Evolutionary conservation across 805 yeast genomes (phyloP).

Genomic region (Cephaloascus albidus): DNA sequence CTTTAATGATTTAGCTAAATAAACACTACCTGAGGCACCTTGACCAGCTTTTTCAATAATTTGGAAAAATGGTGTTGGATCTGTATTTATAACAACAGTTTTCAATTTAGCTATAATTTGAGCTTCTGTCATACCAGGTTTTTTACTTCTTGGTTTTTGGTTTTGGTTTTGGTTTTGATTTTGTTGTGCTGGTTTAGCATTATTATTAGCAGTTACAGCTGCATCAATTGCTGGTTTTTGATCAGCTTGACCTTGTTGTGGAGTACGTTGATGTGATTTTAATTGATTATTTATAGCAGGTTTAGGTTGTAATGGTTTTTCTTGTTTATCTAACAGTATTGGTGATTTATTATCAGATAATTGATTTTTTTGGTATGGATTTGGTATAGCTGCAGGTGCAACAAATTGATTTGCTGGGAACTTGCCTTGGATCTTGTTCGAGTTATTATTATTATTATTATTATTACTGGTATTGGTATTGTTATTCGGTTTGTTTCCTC

Average conservation of each 20-base stretch:
- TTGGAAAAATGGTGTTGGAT: constrained; percentile 78
- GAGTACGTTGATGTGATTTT: constrained; percentile 3
- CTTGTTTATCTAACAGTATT: no score
- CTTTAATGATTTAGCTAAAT: constrained; percentile 61
- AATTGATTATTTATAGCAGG: no score
- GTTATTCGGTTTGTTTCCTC: constrained; percentile 1
- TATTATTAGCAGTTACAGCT: constrained; percentile 20
- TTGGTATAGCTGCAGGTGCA: constrained; percentile 1
- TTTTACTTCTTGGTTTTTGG: constrained; percentile 1
- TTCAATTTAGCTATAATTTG: constrained; percentile 76
- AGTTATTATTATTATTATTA: constrained; percentile 2
- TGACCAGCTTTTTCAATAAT: constrained; percentile 87
- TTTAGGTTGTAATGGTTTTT: no score
- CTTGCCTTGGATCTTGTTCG: constrained; percentile 3
- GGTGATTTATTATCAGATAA: not conserved
- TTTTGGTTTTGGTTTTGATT: constrained; percentile 6
- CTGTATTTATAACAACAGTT: constrained; percentile 72
- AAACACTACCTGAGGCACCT: constrained; percentile 97
- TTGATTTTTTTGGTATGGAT: not conserved
- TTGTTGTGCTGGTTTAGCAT: constrained; percentile 17
- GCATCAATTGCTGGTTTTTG: constrained; percentile 21
- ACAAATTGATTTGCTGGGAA: constrained; percentile 2
- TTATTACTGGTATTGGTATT: constrained; percentile 1
- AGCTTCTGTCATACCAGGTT: constrained; percentile 53
- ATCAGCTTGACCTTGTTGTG: constrained; percentile 3